Evolutionary conservation across 1,139 yeast species (phyloP), one percentile per base, ranked within the genome.

Genomic region (Suhomyces bokatorum): DNA sequence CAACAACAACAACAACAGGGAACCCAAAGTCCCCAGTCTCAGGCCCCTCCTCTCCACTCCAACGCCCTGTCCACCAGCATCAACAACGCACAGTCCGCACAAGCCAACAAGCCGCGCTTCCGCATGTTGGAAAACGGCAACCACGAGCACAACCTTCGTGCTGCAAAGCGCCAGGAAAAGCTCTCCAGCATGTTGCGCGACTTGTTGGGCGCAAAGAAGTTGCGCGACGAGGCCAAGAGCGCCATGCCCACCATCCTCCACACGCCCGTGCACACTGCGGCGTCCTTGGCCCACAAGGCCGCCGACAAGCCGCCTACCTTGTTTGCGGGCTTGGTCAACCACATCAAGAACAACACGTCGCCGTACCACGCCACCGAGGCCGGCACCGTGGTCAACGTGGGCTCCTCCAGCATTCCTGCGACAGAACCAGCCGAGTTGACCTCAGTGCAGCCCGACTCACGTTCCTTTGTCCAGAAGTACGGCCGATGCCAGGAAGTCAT

Each of bases 131-230:
- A 83, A 39, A 83, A 83, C 51, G 91, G 95, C 3, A 52, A 67
- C 11, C 98, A 91, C 63, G 88, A 82, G 56, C 98, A 91, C 64
- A 82, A 81, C 59, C 72, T 91, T 52, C 77, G 82, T 49, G 81
- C 85, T 37, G 84, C 91, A 10, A 83, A 85, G 58, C 78, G 98
- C 53, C 97, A 90, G 63, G 98, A 91, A 60, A 90, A 89, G 61
- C 72, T 91, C 39, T 79, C 89, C 15, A 83, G 83, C 50, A 87
- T 91, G 96, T 75, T 93, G 53, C 88, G 88, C 55, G 96, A 88
- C 59, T 74, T 89, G 52, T 67, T 91, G 48, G 95, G 91, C 29
- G 90, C 91, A 10, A 86, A 86, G 56, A 87, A 85, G 60, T 73
- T 87, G 31, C 73, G 96, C 42, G 88, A 83, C 54, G 93, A 83